Evolutionary conservation across 2,329 filamentous ascomycete species (phyloP).

Genomic region (Pseudogymnoascus sp.): DNA sequence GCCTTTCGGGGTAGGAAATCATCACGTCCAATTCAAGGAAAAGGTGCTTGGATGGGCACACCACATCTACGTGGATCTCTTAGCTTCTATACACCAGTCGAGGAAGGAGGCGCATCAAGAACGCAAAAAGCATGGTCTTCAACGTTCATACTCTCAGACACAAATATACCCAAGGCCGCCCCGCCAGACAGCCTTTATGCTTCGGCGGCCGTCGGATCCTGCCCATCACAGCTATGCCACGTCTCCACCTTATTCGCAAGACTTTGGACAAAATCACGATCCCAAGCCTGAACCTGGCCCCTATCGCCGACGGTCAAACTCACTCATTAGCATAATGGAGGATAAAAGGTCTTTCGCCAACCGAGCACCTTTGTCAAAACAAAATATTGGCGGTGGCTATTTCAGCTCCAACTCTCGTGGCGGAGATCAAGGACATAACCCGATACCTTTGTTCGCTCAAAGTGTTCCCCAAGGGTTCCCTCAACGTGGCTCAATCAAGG

Average conservation of each 20-base stretch:
- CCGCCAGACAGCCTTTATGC: slow-evolving; percentile 24
- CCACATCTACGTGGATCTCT: slow-evolving; percentile 61
- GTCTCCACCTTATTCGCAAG: not conserved
- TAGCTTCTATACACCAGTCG: slow-evolving; percentile 55
- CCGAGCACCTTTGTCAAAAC: not conserved
- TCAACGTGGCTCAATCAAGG: slow-evolving; percentile 5
- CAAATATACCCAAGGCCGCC: slow-evolving; percentile 46
- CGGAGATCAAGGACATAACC: not conserved
- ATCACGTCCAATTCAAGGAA: slow-evolving; percentile 52
- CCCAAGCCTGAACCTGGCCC: not conserved
- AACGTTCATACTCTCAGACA: slow-evolving; percentile 39
- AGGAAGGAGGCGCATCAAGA: slow-evolving; percentile 42
- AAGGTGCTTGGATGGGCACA: slow-evolving; percentile 64
- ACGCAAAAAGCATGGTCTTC: slow-evolving; percentile 26
- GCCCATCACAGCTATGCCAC: slow-evolving; percentile 2
- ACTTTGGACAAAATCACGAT: not conserved
- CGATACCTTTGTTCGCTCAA: not conserved
- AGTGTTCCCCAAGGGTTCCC: not conserved
- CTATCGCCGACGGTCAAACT: slow-evolving; percentile 4
- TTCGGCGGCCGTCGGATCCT: not conserved
- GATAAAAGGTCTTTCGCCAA: slow-evolving; percentile 6
- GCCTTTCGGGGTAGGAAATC: not conserved
- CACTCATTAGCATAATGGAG: slow-evolving; percentile 7
- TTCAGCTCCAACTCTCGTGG: not conserved
- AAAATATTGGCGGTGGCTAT: not conserved